A percentile compares a stretch with the other conserved stretches of the same genome.
Conservation (phyloP, 2,329 filamentous ascomycete species). For the Sarocladium oryzae region DNA sequence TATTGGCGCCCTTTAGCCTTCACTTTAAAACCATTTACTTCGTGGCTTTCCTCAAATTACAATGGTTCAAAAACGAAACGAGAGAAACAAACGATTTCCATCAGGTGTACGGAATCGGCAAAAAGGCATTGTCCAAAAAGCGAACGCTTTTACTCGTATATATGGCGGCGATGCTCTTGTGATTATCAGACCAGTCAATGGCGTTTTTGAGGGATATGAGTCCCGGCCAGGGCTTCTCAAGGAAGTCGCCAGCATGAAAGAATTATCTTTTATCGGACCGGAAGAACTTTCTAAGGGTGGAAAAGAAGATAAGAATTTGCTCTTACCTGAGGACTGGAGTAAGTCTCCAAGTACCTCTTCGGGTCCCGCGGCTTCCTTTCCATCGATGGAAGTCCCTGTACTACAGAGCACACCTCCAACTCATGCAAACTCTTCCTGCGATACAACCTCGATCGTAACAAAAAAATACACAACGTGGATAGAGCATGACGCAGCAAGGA, state of each 20-base stretch:
- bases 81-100: background rate
- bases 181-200: background rate
- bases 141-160: background rate
- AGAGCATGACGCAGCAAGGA: background rate
- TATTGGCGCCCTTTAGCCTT: too few species aligned
- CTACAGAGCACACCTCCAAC: too few species aligned
- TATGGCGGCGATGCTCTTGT: slow-evolving; percentile 1
- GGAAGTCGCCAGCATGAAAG: background rate
- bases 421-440: background rate
- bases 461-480: too few species aligned
- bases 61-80: background rate
- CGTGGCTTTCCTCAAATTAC: background rate
- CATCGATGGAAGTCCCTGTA: too few species aligned
- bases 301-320: background rate
- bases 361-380: too few species aligned
- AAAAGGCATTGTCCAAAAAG: background rate
- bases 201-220: background rate
- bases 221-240: background rate
- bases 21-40: too few species aligned
- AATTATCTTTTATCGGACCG: background rate
- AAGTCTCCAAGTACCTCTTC: too few species aligned
- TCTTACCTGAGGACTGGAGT: too few species aligned
- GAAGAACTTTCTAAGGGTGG: background rate
- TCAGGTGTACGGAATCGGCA: background rate
- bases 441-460: background rate